A percentile compares a stretch with the other conserved stretches of the same genome.
Evolutionary conservation across 306 rosid genomes (phyloP).

Genomic region (Oemleria cerasiformis): DNA sequence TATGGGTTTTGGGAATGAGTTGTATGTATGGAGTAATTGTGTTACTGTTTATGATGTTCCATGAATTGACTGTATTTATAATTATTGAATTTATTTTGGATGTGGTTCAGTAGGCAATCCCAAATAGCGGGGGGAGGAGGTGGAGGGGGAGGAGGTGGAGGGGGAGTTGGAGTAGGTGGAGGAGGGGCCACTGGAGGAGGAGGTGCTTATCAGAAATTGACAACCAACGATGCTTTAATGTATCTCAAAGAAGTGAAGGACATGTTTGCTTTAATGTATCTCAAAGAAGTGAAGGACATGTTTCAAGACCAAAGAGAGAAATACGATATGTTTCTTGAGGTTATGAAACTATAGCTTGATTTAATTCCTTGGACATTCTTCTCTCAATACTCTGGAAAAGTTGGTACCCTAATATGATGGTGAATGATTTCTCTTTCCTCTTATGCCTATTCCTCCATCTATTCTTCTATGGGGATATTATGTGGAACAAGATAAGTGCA

Average conservation of each 20-base stretch:
- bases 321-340: slow-evolving; percentile 83
- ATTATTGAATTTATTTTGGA: slow-evolving; percentile 29
- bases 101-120: slow-evolving; percentile 57
- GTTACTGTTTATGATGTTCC: slow-evolving; percentile 13
- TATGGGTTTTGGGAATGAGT: slow-evolving; percentile 14
- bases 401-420: neutral
- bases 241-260: slow-evolving; percentile 86
- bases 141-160: slow-evolving; percentile 40
- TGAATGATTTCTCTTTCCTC: slow-evolving; percentile 22
- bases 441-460: slow-evolving; percentile 29
- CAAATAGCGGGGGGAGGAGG: slow-evolving; percentile 58
- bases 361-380: neutral
- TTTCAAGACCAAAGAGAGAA: slow-evolving; percentile 78
- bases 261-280: no score
- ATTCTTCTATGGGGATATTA: slow-evolving; percentile 62
- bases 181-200: slow-evolving; percentile 42
- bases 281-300: no score
- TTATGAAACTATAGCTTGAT: slow-evolving; percentile 45
- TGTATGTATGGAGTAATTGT: slow-evolving; percentile 19
- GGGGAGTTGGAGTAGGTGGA: slow-evolving; percentile 23
- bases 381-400: neutral
- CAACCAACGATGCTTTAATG: slow-evolving; percentile 74
- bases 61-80: neutral
- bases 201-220: slow-evolving; percentile 60
- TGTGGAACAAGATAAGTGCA: slow-evolving; percentile 84